These are phyloP conservation scores for Pichia pseudocactophila DNA, from an alignment of 805 yeast species.

Conservation along the genomic window DNA sequence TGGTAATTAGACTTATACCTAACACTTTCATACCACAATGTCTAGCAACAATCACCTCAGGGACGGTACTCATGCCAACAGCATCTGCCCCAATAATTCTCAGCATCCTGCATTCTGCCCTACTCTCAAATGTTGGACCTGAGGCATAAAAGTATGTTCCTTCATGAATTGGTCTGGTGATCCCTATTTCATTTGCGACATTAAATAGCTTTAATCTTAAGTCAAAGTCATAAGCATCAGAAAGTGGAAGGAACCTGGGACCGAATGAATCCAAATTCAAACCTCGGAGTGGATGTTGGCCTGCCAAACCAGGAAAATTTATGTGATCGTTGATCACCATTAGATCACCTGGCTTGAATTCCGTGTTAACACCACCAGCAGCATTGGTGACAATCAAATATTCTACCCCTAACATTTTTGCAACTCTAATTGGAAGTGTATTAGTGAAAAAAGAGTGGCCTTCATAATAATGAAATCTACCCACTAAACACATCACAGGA, in stretches of 20 bases:
- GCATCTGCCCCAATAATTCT: conserved; percentile 77
- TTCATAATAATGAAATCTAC: conserved; percentile 86
- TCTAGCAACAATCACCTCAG: conserved; percentile 88
- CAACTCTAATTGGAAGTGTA: conserved; percentile 77
- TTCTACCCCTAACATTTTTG: conserved; percentile 52
- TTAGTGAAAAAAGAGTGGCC: conserved; percentile 80
- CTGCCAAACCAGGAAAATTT: conserved; percentile 85
- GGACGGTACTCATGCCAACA: conserved; percentile 97
- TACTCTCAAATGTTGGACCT: conserved; percentile 90
- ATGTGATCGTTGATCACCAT: conserved; percentile 89
- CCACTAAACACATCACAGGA: conserved; percentile 89
- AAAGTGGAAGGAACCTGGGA: conserved; percentile 77
- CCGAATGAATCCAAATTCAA: conserved; percentile 75
- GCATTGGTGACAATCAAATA: conserved; percentile 86
- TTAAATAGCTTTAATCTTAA: conserved; percentile 55
- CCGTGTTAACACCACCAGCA: conserved; percentile 77
- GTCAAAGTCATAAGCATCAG: conserved; percentile 79
- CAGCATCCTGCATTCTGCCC: conserved; percentile 84
- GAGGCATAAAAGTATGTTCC: conserved; percentile 80
- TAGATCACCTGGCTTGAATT: conserved; percentile 72
- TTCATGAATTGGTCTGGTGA: conserved; percentile 65
- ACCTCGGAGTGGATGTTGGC: conserved; percentile 81
- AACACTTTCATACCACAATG: conserved; percentile 77
- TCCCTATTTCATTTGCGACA: conserved; percentile 35
- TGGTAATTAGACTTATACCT: conserved; percentile 82